Conservation (phyloP, 192 early-diverging fungal species). For the Umbelopsis isabellina region DNA sequence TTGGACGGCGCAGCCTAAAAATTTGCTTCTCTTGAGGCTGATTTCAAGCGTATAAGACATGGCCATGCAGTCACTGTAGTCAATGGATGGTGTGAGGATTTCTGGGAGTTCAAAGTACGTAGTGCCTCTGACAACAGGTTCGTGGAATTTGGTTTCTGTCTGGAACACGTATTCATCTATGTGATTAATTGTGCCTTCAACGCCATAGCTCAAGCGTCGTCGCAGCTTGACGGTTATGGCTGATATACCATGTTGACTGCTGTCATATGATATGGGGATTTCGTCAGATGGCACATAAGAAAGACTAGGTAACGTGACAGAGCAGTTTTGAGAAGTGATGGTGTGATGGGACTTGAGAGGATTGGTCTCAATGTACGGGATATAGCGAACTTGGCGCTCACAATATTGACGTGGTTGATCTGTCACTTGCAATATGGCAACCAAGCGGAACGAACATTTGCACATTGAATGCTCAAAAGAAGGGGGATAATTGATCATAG, state of each 20-base stretch:
- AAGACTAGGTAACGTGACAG: not conserved
- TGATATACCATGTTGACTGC: not conserved
- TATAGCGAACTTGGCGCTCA: not conserved
- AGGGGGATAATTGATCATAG: conserved; percentile 37
- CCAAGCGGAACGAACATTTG: not conserved
- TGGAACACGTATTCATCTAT: not conserved
- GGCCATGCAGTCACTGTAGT: conserved; percentile 2
- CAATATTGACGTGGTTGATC: not conserved
- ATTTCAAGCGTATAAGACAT: conserved; percentile 3
- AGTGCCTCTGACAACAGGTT: not conserved
- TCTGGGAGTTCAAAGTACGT: not conserved
- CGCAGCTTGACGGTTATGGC: not conserved
- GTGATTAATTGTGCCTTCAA: not conserved
- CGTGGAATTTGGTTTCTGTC: not conserved
- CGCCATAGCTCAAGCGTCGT: not conserved
- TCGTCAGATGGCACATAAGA: conserved; percentile 5
- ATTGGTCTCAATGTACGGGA: not conserved
- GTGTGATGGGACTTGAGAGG: not conserved
- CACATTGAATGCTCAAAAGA: not conserved
- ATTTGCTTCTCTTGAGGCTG: not conserved
- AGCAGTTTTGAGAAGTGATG: not conserved
- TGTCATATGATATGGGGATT: not conserved
- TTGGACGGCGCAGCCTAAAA: not conserved
- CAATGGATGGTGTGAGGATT: not conserved
- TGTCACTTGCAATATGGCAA: not conserved